Percentiles rank a stretch among this genome's conserved stretches.
These are phyloP conservation scores for Gracilaria domingensis DNA, from an alignment of 23 red algal species.

Conservation along the genomic window DNA sequence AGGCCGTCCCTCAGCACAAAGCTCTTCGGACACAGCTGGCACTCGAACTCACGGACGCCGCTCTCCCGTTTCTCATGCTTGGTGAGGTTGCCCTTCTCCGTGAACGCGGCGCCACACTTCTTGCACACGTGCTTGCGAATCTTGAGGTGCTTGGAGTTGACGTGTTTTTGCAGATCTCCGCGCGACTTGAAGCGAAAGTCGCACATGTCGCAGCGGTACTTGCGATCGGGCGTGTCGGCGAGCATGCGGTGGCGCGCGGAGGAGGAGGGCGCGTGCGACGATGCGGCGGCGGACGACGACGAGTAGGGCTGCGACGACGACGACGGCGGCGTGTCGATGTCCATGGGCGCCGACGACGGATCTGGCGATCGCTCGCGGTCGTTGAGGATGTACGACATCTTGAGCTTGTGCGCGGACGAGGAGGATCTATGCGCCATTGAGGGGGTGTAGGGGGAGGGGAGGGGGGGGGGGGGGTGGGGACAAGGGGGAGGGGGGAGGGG, in stretches of 20 bases:
- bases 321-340: not conserved
- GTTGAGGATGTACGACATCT: conserved; percentile 60
- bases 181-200: conserved; percentile 37
- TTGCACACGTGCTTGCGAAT: conserved; percentile 50
- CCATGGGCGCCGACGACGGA: not conserved
- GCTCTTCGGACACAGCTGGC: conserved; percentile 33
- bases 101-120: conserved; percentile 39
- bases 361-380: conserved; percentile 20
- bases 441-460: not conserved
- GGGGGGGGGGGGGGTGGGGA: not conserved
- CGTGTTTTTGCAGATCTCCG: conserved; percentile 47
- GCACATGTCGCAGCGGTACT: conserved; percentile 33
- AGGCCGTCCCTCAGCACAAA: conserved; percentile 56
- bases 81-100: conserved; percentile 60
- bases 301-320: not conserved
- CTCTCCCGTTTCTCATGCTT: conserved; percentile 56
- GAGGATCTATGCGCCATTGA: conserved; percentile 9
- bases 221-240: conserved; percentile 32
- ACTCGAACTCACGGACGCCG: conserved; percentile 48
- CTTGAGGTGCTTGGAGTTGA: conserved; percentile 32
- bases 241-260: conserved; percentile 27
- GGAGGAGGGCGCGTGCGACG: not conserved
- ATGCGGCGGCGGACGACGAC: not conserved
- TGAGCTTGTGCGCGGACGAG: conserved; percentile 38
- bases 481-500: not conserved